phyloP scores from a whole-genome alignment of 2,329 filamentous ascomycete species.

The Diatrype stigma region DNA sequence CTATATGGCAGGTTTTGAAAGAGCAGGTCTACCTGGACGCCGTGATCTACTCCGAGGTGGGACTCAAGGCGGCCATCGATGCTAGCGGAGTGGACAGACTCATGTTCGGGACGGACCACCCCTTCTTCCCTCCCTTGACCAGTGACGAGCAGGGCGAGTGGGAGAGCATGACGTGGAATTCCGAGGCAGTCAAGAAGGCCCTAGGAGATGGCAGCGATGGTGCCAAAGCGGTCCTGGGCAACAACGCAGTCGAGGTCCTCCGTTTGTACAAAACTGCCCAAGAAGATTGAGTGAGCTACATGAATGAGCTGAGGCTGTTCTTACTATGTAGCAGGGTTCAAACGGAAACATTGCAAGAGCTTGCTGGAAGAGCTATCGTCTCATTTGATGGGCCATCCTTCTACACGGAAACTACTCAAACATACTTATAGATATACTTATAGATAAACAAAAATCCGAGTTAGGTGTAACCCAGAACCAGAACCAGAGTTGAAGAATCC shows the following conservation, averaged over 20 bases:
- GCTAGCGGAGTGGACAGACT: slow-evolving; percentile 65
- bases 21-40: slow-evolving; percentile 86
- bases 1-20: slow-evolving; percentile 52
- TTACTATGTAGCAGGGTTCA: too few species aligned
- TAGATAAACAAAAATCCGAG: too few species aligned
- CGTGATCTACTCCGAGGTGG: slow-evolving; percentile 75
- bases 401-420: too few species aligned
- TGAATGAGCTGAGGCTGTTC: too few species aligned
- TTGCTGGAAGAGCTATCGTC: too few species aligned
- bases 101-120: slow-evolving; percentile 80
- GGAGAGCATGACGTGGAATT: slow-evolving; percentile 63
- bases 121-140: slow-evolving; percentile 75
- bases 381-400: too few species aligned
- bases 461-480: too few species aligned
- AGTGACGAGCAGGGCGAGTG: slow-evolving; percentile 60
- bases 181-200: slow-evolving; percentile 28
- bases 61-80: slow-evolving; percentile 65
- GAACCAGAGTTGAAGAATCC: too few species aligned
- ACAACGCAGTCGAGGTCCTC: slow-evolving; percentile 26
- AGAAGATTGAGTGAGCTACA: background rate
- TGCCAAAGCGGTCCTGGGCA: slow-evolving; percentile 26
- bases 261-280: slow-evolving; percentile 16
- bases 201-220: slow-evolving; percentile 23
- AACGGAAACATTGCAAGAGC: too few species aligned
- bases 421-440: too few species aligned